phyloP scores from a whole-genome alignment of 2,329 filamentous ascomycete genomes.

The Pseudogymnoascus sp. region DNA sequence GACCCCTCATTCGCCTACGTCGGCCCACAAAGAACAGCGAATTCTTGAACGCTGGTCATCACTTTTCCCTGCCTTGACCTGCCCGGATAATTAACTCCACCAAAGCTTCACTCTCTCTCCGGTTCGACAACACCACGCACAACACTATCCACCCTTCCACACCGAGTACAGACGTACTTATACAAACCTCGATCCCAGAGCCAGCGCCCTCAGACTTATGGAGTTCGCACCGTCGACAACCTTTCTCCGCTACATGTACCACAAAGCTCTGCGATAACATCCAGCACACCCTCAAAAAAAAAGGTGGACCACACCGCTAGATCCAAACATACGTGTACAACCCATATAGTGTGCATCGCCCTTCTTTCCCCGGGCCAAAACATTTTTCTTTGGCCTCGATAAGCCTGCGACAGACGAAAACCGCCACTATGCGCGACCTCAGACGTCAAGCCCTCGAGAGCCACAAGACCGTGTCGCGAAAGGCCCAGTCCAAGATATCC shows the following conservation, averaged over 20 bases:
- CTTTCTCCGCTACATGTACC: not conserved
- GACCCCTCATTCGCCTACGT: slow-evolving; percentile 5
- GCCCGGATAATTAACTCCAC: slow-evolving; percentile 2
- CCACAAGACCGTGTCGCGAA: slow-evolving; percentile 51
- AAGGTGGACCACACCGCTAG: slow-evolving; percentile 5
- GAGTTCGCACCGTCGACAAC: not conserved
- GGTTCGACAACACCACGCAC: not conserved
- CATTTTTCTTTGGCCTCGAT: not conserved
- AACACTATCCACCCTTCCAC: not conserved
- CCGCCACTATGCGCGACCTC: slow-evolving; percentile 31
- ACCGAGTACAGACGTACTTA: not conserved
- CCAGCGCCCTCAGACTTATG: slow-evolving; percentile 4
- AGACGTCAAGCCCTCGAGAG: slow-evolving; percentile 49
- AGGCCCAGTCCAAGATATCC: slow-evolving; percentile 41
- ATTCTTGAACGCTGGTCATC: slow-evolving; percentile 1
- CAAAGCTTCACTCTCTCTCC: not conserved
- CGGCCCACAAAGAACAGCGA: not conserved
- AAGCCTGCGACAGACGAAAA: not conserved
- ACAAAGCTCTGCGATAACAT: slow-evolving; percentile 7
- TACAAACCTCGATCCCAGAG: not conserved
- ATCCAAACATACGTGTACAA: not conserved
- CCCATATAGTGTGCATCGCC: not conserved
- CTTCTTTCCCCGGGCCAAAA: not conserved
- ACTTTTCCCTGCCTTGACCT: not conserved
- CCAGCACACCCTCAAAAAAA: not conserved